Evolutionary conservation across 2,329 filamentous ascomycete species (phyloP).

Genomic region (Aspergillus amoenus): DNA sequence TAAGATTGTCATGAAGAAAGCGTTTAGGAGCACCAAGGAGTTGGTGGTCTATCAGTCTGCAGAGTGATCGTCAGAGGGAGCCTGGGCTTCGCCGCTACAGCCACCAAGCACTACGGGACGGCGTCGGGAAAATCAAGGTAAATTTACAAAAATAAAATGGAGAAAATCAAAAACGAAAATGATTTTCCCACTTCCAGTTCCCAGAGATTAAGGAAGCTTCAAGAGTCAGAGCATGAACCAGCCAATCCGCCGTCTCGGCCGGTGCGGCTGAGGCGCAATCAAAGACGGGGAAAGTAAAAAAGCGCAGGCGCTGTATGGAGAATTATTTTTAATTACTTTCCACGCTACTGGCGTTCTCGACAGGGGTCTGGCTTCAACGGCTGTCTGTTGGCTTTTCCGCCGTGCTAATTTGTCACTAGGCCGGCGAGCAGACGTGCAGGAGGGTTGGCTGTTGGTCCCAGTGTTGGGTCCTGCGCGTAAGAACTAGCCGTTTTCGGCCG

Average conservation of each 20-base stretch:
- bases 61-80: conserved; percentile 18
- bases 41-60: conserved; percentile 15
- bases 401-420: conserved; percentile 3
- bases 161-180: background rate
- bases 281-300: conserved; percentile 12
- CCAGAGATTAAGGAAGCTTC: background rate
- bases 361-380: conserved; percentile 20
- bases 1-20: conserved; percentile 4
- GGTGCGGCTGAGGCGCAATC: conserved; percentile 22
- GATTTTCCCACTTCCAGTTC: background rate
- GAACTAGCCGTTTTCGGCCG: background rate
- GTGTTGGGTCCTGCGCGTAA: background rate
- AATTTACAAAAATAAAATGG: conserved; percentile 1
- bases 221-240: background rate
- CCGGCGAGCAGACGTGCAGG: background rate
- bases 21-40: conserved; percentile 3
- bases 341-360: background rate
- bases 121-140: background rate
- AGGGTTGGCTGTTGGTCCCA: background rate
- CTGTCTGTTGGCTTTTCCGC: conserved; percentile 14
- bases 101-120: background rate
- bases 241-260: conserved; percentile 8
- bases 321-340: conserved; percentile 13
- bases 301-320: conserved; percentile 9
- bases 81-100: conserved; percentile 15